Evolutionary conservation across 352 stramenopile genomes (phyloP), one percentile per base, ranked within the genome.

Genomic region (Globisporangium nunn): DNA sequence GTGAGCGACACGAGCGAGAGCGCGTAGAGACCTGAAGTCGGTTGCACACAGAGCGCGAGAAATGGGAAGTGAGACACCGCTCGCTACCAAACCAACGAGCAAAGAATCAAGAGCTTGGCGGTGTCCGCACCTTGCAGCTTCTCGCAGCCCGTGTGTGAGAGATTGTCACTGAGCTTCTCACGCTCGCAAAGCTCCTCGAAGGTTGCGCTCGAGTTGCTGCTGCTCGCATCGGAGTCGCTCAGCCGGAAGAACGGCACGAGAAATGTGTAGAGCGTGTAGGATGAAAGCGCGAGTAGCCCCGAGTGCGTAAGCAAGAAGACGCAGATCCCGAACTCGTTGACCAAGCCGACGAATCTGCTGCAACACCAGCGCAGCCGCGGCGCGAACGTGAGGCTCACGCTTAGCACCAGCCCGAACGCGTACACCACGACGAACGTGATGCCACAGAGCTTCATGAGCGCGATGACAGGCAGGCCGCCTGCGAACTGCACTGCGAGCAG

Each of bases 361-460:
- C 71, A 81, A 51, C 66, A 81, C 55, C 66, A 69, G 48, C 66
- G 71, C 43, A 77, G 43, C 2, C 61, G 59, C 14, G 71, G 68
- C 11, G 64, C 71, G 39, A 81, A 77, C 37, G 71, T 72, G 39
- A 81, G 52, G 55, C 66, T 64, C 40, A 81, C 50, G 46, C 71
- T 77, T 43, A 78, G 52, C n/a, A 75, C 33, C 5, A 70, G 59
- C 48, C 68, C 71, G 35, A 78, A 70, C 30, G 50, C 41, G 53
- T 66, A 78, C 14, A 81, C 37, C 50, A 72, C 50, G 23, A 61
- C 63, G 45, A 67, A 81, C 0, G 62, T 41, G n/a, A 71, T 59
- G 35, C 71, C 69, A 33, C 68, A 77, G 14, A 78, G 48, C 62
- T 72, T 70, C 71, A 75, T 81, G 35, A 81, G 62, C 59, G 71